These are phyloP conservation scores for Priceomyces fermenticarens DNA, from an alignment of 805 yeast genomes.

Conservation along the genomic window DNA sequence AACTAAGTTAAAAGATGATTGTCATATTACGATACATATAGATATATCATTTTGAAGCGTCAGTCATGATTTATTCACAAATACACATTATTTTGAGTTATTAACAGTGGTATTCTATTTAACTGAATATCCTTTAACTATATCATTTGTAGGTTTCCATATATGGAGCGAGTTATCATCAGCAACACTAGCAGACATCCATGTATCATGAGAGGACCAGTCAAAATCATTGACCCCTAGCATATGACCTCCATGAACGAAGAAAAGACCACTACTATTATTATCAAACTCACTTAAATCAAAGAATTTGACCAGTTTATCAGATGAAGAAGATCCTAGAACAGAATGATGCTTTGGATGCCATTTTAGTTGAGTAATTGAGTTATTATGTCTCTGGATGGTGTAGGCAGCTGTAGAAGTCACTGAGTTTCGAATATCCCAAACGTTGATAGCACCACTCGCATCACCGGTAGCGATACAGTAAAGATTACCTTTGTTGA, in stretches of 20 bases:
- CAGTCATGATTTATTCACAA: constrained; percentile 8
- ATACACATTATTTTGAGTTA: constrained; percentile 1
- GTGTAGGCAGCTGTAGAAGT: constrained; percentile 2
- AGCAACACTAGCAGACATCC: constrained; percentile 72
- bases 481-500: constrained; percentile 55
- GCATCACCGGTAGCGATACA: constrained; percentile 68
- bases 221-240: constrained; percentile 79
- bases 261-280: constrained; percentile 35
- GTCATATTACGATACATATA: constrained; percentile 1
- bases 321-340: constrained; percentile 65
- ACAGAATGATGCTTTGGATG: constrained; percentile 54
- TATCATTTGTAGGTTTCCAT: constrained; percentile 61
- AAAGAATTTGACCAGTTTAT: constrained; percentile 61
- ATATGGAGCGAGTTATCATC: constrained; percentile 86
- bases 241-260: constrained; percentile 84
- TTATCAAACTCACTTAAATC: constrained; percentile 38
- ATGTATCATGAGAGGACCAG: constrained; percentile 74
- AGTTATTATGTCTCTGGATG: constrained; percentile 40
- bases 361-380: constrained; percentile 72
- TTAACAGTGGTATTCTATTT: constrained; percentile 1
- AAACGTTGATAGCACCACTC: constrained; percentile 51
- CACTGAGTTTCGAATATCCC: constrained; percentile 57
- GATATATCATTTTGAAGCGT: constrained; percentile 3
- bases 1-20: constrained; percentile 17
- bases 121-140: constrained; percentile 10